phyloP scores from a whole-genome alignment of 176 grass and related monocot species.

The Lolium multiflorum region DNA sequence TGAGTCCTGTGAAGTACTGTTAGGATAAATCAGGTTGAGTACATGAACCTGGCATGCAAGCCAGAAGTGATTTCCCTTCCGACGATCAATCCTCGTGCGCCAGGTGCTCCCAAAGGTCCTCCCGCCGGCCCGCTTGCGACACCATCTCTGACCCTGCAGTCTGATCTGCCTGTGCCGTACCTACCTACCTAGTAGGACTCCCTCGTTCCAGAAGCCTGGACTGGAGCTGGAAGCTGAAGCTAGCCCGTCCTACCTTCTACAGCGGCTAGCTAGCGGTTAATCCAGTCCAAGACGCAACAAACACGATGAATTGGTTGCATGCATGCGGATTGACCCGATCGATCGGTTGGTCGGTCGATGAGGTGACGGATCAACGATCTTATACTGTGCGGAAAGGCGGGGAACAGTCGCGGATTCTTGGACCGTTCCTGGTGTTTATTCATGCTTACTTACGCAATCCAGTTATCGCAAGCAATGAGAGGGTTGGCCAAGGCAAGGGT shows the following conservation, averaged over 20 bases:
- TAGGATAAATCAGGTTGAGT: neutral
- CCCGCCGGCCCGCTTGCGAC: neutral
- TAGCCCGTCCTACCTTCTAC: neutral
- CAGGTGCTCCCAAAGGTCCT: neutral
- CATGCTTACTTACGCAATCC: too few relatives aligned
- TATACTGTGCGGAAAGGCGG: neutral
- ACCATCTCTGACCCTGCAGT: neutral
- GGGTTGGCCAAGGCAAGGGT: too few relatives aligned
- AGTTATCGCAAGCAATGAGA: too few relatives aligned
- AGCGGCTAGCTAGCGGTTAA: neutral
- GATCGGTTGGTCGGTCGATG: neutral
- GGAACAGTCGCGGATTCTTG: neutral
- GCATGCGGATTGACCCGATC: conserved; percentile 6
- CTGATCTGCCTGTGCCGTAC: neutral
- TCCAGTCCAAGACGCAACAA: conserved; percentile 35
- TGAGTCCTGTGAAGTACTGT: neutral
- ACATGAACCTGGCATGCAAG: neutral
- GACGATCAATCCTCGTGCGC: neutral
- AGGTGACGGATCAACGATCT: conserved; percentile 39
- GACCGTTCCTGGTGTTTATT: too few relatives aligned
- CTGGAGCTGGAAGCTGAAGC: neutral
- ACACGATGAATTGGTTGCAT: conserved; percentile 20
- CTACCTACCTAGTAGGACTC: neutral
- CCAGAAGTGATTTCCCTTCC: neutral
- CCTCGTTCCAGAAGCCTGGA: neutral